Conservation (phyloP, 2,329 filamentous ascomycete genomes). For the Fusarium sororula region DNA sequence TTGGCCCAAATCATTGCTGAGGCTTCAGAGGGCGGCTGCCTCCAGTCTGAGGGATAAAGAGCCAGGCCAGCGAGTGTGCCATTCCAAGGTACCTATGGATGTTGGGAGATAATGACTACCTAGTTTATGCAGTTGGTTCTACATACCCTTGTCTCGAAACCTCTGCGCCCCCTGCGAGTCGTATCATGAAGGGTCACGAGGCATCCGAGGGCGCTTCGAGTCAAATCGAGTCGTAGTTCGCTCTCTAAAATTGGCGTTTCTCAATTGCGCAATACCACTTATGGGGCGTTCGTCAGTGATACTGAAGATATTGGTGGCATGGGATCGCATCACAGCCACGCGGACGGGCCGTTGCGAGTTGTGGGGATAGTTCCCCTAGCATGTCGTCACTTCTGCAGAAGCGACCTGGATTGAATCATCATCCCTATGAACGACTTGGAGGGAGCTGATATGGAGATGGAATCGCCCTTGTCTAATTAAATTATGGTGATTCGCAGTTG, state of each 20-base stretch:
- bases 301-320: neutral
- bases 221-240: neutral
- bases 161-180: slow-evolving; percentile 21
- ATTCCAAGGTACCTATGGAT: neutral
- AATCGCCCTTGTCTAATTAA: neutral
- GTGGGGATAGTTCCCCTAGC: neutral
- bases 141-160: slow-evolving; percentile 21
- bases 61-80: neutral
- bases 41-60: neutral
- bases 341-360: slow-evolving; percentile 19
- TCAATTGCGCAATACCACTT: neutral
- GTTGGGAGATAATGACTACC: neutral
- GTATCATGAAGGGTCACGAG: slow-evolving; percentile 9
- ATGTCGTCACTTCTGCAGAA: neutral
- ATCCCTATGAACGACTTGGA: neutral
- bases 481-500: neutral
- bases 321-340: slow-evolving; percentile 5
- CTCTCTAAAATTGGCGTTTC: neutral
- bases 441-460: neutral
- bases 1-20: neutral
- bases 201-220: neutral
- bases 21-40: too few species aligned
- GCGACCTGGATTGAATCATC: neutral
- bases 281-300: neutral
- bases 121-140: slow-evolving; percentile 14